Evolutionary conservation across 139 green algal species (phyloP), one percentile per base, ranked within the genome.

Genomic region (Trebouxia sp.): DNA sequence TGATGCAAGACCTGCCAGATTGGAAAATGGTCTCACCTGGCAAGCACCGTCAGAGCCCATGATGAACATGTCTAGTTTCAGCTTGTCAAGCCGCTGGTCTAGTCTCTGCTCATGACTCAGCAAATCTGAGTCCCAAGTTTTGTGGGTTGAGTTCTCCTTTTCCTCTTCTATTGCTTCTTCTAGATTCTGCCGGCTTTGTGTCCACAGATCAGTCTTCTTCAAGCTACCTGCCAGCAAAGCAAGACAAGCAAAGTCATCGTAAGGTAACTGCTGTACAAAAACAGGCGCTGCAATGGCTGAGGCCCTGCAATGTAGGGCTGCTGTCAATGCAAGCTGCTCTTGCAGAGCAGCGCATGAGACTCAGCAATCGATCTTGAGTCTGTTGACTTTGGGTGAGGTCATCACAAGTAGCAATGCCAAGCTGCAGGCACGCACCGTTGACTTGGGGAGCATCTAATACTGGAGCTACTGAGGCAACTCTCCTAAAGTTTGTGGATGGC

Each of bases 31-130:
- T 58, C n/a, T 42, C 48, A 91, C 84, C 84, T 87, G 82, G 80
- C 90, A 94, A 80, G 92, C 92, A 32, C 89, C 90, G 79, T 93
- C 91, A 2, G 86, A 87, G 8, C 53, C 75, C 82, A 91, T 88
- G 1, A 88, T 79, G 7, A 87, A 48, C 83, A 91, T 89, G 26
- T 92, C 87, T 55, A 95, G 81, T 15, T 88, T 86, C 0, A 95
- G 76, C 56, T 87, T 86, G 38, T 75, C 65, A 42, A 95, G 67
- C 17, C 91, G 84, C 78, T 87, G 30, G 0, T 78, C 39, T 35
- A 93, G 67, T 22, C 83, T 67, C 74, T 80, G 32, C 53, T 87
- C 85, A 48, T 79, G 51, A 8, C 26, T 50, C 4, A 80, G n/a
- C 55, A 80, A 26, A 28, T 79, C 70, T 6, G 75, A 62, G 35